These are phyloP conservation scores for Isoetes taiwanensis DNA, from an alignment of 75 land plant species.

Conservation along the genomic window DNA sequence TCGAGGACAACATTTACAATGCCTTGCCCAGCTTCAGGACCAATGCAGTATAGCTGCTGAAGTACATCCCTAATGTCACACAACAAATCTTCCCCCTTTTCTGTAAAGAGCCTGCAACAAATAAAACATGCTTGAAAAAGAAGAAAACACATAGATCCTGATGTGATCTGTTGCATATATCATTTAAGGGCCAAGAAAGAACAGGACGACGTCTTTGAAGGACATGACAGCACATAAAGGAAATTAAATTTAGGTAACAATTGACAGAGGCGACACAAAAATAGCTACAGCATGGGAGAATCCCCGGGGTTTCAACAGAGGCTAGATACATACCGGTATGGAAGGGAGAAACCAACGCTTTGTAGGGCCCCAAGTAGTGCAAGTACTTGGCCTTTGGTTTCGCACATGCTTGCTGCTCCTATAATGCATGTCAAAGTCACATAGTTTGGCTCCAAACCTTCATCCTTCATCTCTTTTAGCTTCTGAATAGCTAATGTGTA, in stretches of 20 bases:
- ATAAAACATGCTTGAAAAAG: not conserved
- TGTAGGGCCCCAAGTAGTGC: slow-evolving; percentile 47
- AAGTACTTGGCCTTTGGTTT: slow-evolving; percentile 36
- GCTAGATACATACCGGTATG: slow-evolving; percentile 41
- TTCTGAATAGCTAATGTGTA: slow-evolving; percentile 44
- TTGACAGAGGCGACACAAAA: not conserved
- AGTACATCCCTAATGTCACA: slow-evolving; percentile 43
- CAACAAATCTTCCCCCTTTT: slow-evolving; percentile 34
- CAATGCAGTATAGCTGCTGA: slow-evolving; percentile 30
- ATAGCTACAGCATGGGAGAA: not conserved
- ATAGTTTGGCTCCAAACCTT: slow-evolving; percentile 63
- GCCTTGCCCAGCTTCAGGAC: slow-evolving; percentile 59
- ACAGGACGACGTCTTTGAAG: not conserved
- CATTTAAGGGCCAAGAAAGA: not conserved
- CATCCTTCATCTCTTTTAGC: slow-evolving; percentile 48
- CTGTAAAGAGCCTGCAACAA: slow-evolving; percentile 55
- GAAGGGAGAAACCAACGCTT: slow-evolving; percentile 64
- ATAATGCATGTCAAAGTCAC: slow-evolving; percentile 79
- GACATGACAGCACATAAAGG: not conserved
- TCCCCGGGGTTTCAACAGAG: not conserved
- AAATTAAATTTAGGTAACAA: not conserved
- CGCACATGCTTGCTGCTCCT: slow-evolving; percentile 61
- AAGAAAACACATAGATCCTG: not conserved
- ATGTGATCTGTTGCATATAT: not conserved
- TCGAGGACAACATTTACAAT: slow-evolving; percentile 81